Evolutionary conservation across 345 rosid genomes (phyloP).

Genomic region (Citrus sinensis): DVS_A1.0 CM039169.1:31201501-31202000

Average conservation of each 20-base stretch:
- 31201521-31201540: neutral
- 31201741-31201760: slow-evolving; percentile 71
- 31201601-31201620: neutral
- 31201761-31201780: slow-evolving; percentile 48
- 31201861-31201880: slow-evolving; percentile 16
- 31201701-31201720: slow-evolving; percentile 65
- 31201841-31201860: neutral
- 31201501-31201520: neutral
- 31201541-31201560: neutral
- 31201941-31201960: slow-evolving; percentile 59
- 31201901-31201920: slow-evolving; percentile 80
- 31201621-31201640: neutral
- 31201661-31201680: neutral
- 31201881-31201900: slow-evolving; percentile 92
- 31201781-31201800: neutral
- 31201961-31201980: slow-evolving; percentile 66
- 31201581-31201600: neutral
- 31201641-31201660: neutral
- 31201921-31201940: slow-evolving; percentile 74
- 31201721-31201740: slow-evolving; percentile 77
- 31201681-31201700: slow-evolving; percentile 72
- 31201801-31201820: neutral
- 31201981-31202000: slow-evolving; percentile 23
- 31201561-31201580: neutral
- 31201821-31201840: neutral